These are phyloP conservation scores for Salisapilia sapeloensis DNA, from an alignment of 352 stramenopile genomes.

Conservation along the genomic window DNA sequence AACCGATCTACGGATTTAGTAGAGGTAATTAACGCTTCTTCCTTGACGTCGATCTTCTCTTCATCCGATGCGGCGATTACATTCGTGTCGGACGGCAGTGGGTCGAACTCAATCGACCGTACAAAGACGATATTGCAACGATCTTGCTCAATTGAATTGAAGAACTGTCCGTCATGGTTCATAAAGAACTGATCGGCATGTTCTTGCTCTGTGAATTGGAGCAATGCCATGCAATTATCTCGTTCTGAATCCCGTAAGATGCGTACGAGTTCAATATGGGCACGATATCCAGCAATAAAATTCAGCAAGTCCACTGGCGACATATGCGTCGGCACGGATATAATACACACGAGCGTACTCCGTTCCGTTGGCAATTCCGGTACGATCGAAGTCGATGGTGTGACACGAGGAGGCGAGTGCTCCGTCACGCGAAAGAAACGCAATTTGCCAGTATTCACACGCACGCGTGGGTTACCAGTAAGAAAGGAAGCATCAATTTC, in stretches of 20 bases:
- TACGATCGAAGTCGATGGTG: constrained; percentile 4
- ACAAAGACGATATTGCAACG: constrained; percentile 85
- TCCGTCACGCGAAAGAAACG: constrained; percentile 69
- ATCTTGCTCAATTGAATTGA: constrained; percentile 85
- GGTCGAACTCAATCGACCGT: constrained; percentile 73
- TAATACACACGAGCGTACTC: constrained; percentile 63
- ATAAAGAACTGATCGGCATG: constrained; percentile 70
- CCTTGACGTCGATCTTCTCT: constrained; percentile 8
- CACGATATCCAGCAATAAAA: constrained; percentile 57
- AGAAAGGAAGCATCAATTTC: constrained; percentile 30
- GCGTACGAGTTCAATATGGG: constrained; percentile 56
- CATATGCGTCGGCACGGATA: constrained; percentile 75
- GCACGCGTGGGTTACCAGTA: constrained; percentile 63
- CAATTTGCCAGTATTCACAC: constrained; percentile 54
- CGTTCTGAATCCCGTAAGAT: constrained; percentile 69
- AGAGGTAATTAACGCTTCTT: constrained; percentile 5
- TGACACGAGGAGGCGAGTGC: constrained; percentile 13
- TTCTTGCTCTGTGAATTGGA: constrained; percentile 68
- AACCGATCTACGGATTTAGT: constrained; percentile 9
- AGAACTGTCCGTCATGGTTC: constrained; percentile 62
- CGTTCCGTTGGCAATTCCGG: constrained; percentile 28
- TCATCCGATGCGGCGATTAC: constrained; percentile 3
- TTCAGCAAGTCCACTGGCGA: constrained; percentile 72
- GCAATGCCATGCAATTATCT: constrained; percentile 73
- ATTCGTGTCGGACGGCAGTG: constrained; percentile 5